Base-by-base conservation (phyloP, 2,329 filamentous ascomycete genomes). In the Fusarium brevicatenulatum region DNA sequence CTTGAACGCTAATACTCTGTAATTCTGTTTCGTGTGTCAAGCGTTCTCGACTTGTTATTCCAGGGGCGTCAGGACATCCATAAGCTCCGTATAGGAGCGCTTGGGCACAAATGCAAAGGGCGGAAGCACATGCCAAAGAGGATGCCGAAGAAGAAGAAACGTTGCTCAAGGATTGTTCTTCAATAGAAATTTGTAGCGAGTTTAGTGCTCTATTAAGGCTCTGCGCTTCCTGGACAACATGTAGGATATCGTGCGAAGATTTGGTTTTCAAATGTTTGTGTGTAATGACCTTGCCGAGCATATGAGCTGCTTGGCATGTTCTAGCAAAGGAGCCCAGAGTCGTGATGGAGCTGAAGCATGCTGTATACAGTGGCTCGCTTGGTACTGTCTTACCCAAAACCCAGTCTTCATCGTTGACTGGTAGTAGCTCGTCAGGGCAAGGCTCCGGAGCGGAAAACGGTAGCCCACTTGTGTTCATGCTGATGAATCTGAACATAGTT, bases 321-420 rank as follows among this genome's bases (percentile, higher is more conserved):
- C 62, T 54, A 21, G 62, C 57, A 40, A 65, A 65, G 7, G 58
- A 39, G 19, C 57, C 62, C 5, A 65, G 32, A n/a, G 55, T 43
- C 16, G 36, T 62, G 30, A 53, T 32, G 4, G 57, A 63, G 25
- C 49, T 62, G 23, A 63, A 63, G 25, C 57, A 53, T 13, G 32
- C 57, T n/a, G 62, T 63, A 23, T 63, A 46, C 15, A 65, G 16
- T 30, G 62, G 57, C n/a, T 54, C 62, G 28, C 49, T 65, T 28
- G 59, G 47, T 8, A 62, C 62, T 23, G 47, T 63, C 13, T 54
- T 40, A 12, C 58, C 62, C 19, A 40, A 13, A 15, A 23, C 46
- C 62, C 62, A 65, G 7, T 65, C 62, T 11, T 63, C 39, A 13
- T 65, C 62, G 28, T 65, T 65, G 19, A 52, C 58, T 7, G 62